phyloP scores from a whole-genome alignment of 345 rosid species.

The Salix arbutifolia region DNA sequence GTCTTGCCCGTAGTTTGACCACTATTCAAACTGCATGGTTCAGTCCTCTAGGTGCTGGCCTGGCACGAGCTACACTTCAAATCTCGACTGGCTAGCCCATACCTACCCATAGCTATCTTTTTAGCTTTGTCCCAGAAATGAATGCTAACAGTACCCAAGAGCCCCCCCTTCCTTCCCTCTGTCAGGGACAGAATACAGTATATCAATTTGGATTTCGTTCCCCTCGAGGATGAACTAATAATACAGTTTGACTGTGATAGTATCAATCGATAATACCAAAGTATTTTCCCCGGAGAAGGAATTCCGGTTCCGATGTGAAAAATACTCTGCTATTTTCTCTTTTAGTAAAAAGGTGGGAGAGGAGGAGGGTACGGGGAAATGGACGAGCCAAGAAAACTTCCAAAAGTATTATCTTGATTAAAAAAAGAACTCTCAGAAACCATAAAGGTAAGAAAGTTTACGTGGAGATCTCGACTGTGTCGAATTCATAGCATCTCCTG shows the following conservation, averaged over 20 bases:
- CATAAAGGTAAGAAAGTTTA: neutral
- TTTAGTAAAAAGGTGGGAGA: neutral
- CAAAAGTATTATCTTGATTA: neutral
- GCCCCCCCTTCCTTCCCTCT: neutral
- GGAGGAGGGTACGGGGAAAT: neutral
- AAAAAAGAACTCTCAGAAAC: neutral
- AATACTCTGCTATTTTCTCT: neutral
- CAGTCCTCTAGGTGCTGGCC: neutral
- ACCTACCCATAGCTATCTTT: neutral
- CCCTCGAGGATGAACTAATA: too few relatives aligned
- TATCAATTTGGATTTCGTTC: too few relatives aligned
- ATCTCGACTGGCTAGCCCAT: slow-evolving; percentile 3
- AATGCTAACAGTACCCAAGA: neutral
- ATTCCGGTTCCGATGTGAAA: neutral
- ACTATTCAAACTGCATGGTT: neutral
- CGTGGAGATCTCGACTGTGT: neutral
- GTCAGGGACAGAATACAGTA: neutral
- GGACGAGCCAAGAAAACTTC: too few relatives aligned
- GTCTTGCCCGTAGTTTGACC: neutral
- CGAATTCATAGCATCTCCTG: too few relatives aligned
- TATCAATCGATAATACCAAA: neutral
- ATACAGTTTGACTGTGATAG: too few relatives aligned
- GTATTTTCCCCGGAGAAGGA: neutral
- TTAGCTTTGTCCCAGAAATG: neutral
- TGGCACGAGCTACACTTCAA: slow-evolving; percentile 19